A percentile compares a stretch with the other conserved stretches of the same genome.
Evolutionary conservation across 2,329 filamentous ascomycete species (phyloP).

Genomic region (Ophiostoma fasciatum): DNA sequence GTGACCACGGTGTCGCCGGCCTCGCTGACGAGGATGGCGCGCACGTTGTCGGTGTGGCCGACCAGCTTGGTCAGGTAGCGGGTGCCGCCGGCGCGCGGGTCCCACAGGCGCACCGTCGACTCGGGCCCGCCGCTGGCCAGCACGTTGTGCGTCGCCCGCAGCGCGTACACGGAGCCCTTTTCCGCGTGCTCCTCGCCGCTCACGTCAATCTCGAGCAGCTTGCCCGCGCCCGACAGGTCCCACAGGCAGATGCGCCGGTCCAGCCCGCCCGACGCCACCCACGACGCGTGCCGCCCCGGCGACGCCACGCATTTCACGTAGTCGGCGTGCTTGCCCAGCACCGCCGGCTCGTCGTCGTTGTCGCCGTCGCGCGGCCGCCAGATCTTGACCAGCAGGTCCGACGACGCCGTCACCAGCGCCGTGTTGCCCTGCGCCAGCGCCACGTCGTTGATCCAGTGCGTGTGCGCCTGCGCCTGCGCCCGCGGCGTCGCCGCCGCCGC

Average conservation of each 20-base stretch:
- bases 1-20: slow-evolving; percentile 85
- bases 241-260: slow-evolving; percentile 87
- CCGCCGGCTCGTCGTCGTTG: slow-evolving; percentile 52
- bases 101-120: slow-evolving; percentile 84
- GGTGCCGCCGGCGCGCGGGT: slow-evolving; percentile 61
- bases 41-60: slow-evolving; percentile 87
- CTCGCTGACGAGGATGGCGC: slow-evolving; percentile 78
- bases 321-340: slow-evolving; percentile 85
- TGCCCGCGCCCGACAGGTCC: slow-evolving; percentile 79
- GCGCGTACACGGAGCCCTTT: slow-evolving; percentile 90
- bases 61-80: slow-evolving; percentile 92
- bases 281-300: slow-evolving; percentile 47
- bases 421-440: slow-evolving; percentile 62
- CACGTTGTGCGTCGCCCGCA: slow-evolving; percentile 65
- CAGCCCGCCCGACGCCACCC: slow-evolving; percentile 87
- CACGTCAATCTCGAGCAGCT: slow-evolving; percentile 75
- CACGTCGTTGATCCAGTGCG: slow-evolving; percentile 94
- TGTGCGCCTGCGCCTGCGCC: slow-evolving; percentile 58
- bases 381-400: slow-evolving; percentile 84
- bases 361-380: slow-evolving; percentile 65
- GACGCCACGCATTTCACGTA: slow-evolving; percentile 92
- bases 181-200: slow-evolving; percentile 68
- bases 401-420: slow-evolving; percentile 76
- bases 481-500: slow-evolving; percentile 37
- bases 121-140: slow-evolving; percentile 89